A percentile compares a stretch with the other conserved stretches of the same genome.
Conservation (phyloP, 495 filamentous ascomycete species). For the Aspergillus sclerotiicarbonarius region DNA sequence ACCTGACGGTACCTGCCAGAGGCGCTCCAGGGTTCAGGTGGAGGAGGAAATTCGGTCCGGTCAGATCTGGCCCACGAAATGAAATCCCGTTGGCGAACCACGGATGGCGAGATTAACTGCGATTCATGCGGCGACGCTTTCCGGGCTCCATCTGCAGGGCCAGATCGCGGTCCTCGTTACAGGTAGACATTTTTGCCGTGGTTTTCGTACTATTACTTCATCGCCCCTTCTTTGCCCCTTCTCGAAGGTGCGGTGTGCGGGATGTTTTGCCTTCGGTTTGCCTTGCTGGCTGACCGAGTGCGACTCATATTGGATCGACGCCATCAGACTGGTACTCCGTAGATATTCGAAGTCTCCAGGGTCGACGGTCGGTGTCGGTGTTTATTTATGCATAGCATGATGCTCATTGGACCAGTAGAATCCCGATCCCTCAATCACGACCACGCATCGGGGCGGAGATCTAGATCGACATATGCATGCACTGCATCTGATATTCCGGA, state of each 20-base stretch:
- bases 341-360: neutral
- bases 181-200: neutral
- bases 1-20: neutral
- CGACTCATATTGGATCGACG: neutral
- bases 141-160: slow-evolving; percentile 2
- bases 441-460: slow-evolving; percentile 2
- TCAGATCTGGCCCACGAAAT: slow-evolving; percentile 4
- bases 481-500: neutral
- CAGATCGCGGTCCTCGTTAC: neutral
- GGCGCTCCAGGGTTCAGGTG: neutral
- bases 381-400: neutral
- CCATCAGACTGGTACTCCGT: neutral
- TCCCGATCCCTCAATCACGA: slow-evolving; percentile 6
- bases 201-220: neutral
- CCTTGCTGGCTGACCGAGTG: neutral
- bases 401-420: neutral
- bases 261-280: slow-evolving; percentile 5
- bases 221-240: neutral
- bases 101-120: neutral
- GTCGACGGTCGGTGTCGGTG: neutral
- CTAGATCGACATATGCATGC: slow-evolving; percentile 2
- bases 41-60: neutral
- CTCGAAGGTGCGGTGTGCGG: slow-evolving; percentile 1
- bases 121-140: neutral
- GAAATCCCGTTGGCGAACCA: slow-evolving; percentile 5